A percentile compares a stretch with the other conserved stretches of the same genome.
These are phyloP conservation scores for Tetrapisispora pingtungensis DNA, from an alignment of 805 yeast genomes.

Conservation along the genomic window DNA sequence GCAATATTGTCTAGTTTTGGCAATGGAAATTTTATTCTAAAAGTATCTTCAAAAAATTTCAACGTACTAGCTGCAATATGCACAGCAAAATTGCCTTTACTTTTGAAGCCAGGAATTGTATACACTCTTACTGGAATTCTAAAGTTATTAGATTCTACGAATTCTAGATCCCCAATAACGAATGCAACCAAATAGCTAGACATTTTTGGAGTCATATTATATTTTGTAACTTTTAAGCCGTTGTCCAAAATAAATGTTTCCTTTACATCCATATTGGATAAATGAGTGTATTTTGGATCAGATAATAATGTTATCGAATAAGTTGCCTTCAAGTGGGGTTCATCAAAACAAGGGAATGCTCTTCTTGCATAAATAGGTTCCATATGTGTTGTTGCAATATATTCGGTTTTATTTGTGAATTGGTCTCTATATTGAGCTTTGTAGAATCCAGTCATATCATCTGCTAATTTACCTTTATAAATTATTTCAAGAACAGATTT, in stretches of 20 bases:
- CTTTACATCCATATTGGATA: constrained; percentile 61
- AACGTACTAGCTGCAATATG: constrained; percentile 66
- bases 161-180: constrained; percentile 69
- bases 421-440: constrained; percentile 50
- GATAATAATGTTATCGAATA: constrained; percentile 57
- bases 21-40: constrained; percentile 65
- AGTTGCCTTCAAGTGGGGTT: constrained; percentile 72
- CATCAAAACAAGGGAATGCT: constrained; percentile 82
- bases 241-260: constrained; percentile 34
- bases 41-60: constrained; percentile 59
- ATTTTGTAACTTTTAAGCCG: constrained; percentile 44
- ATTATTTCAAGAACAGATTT: constrained; percentile 6
- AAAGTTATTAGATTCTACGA: constrained; percentile 55
- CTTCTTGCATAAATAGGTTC: constrained; percentile 81
- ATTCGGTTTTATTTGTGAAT: constrained; percentile 52
- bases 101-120: constrained; percentile 67
- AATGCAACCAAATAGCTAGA: constrained; percentile 81
- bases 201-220: constrained; percentile 73
- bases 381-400: constrained; percentile 76
- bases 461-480: constrained; percentile 57
- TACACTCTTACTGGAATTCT: constrained; percentile 71
- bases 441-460: constrained; percentile 77
- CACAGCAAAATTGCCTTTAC: constrained; percentile 62
- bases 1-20: constrained; percentile 79
- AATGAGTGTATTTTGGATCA: constrained; percentile 43